phyloP scores from a whole-genome alignment of 2,329 filamentous ascomycete genomes.

The Cordyceps sp. region DNA sequence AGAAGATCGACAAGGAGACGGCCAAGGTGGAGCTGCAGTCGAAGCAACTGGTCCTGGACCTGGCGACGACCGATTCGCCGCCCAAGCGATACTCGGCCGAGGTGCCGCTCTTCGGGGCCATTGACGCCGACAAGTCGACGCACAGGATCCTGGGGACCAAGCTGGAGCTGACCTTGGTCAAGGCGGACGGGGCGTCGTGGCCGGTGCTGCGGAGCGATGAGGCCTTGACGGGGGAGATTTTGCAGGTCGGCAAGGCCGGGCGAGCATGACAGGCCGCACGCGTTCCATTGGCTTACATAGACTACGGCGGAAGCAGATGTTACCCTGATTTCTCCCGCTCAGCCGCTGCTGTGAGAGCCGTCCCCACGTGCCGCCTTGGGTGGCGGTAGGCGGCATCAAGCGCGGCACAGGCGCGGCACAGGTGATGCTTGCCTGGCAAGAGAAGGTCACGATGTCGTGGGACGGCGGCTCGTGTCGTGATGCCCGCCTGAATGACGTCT shows the following conservation, averaged over 20 bases:
- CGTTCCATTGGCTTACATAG: neutral
- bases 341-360: no score
- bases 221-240: slow-evolving; percentile 51
- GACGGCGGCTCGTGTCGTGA: no score
- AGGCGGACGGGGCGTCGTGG: slow-evolving; percentile 66
- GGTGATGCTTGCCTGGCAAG: no score
- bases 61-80: slow-evolving; percentile 64
- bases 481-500: no score
- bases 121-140: slow-evolving; percentile 58
- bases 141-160: slow-evolving; percentile 82
- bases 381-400: no score
- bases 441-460: no score
- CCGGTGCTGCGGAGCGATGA: slow-evolving; percentile 72
- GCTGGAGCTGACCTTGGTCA: slow-evolving; percentile 60
- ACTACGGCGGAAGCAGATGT: neutral
- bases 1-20: slow-evolving; percentile 80
- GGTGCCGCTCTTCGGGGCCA: slow-evolving; percentile 59
- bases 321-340: no score
- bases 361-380: no score
- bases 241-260: slow-evolving; percentile 75
- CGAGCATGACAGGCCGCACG: slow-evolving; percentile 2
- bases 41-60: slow-evolving; percentile 53
- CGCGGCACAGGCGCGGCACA: no score
- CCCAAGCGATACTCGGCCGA: slow-evolving; percentile 62
- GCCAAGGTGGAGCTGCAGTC: slow-evolving; percentile 56